Percentiles rank a stretch among this genome's conserved stretches.
Evolutionary conservation across 169 alveolate genomes (phyloP).

Genomic region (Amoebophrya sp.): DNA sequence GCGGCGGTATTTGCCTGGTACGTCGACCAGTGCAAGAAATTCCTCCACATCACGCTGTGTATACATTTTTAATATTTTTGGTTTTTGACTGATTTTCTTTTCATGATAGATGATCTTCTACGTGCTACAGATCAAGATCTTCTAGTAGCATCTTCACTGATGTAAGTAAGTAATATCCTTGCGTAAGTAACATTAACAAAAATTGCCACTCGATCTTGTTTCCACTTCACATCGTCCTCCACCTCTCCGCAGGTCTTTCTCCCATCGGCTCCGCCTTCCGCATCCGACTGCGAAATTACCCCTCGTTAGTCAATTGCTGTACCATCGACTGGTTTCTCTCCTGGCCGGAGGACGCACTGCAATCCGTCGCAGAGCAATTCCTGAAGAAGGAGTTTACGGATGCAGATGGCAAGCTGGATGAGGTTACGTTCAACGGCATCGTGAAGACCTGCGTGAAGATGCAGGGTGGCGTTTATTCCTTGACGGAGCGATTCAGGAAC

Average conservation of each 20-base stretch:
- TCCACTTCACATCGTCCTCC: not conserved
- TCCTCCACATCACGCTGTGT: conserved; percentile 83
- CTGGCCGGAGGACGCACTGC: conserved; percentile 80
- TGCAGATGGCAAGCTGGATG: not conserved
- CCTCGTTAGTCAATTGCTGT: conserved; percentile 88
- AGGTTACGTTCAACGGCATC: conserved; percentile 52
- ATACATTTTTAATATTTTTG: not conserved
- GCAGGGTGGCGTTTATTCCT: conserved; percentile 68
- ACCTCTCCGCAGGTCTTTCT: conserved; percentile 62
- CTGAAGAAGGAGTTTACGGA: conserved; percentile 15
- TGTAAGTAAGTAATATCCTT: too few relatives aligned
- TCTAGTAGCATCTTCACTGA: too few relatives aligned
- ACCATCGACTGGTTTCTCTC: conserved; percentile 88
- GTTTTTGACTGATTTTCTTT: not conserved
- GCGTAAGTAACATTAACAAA: too few relatives aligned
- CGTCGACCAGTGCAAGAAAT: conserved; percentile 83
- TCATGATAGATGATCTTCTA: too few relatives aligned
- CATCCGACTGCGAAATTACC: conserved; percentile 87
- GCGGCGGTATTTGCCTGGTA: conserved; percentile 50
- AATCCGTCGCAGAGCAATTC: conserved; percentile 47
- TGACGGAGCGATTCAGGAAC: conserved; percentile 65
- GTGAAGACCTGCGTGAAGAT: conserved; percentile 76
- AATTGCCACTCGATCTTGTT: too few relatives aligned
- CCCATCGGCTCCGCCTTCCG: conserved; percentile 89
- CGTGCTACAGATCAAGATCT: too few relatives aligned